Percentiles rank a stretch among this genome's conserved stretches.
These are phyloP conservation scores for Aphanomyces astaci DNA, from an alignment of 352 stramenopile species.

Conservation along the genomic window DNA sequence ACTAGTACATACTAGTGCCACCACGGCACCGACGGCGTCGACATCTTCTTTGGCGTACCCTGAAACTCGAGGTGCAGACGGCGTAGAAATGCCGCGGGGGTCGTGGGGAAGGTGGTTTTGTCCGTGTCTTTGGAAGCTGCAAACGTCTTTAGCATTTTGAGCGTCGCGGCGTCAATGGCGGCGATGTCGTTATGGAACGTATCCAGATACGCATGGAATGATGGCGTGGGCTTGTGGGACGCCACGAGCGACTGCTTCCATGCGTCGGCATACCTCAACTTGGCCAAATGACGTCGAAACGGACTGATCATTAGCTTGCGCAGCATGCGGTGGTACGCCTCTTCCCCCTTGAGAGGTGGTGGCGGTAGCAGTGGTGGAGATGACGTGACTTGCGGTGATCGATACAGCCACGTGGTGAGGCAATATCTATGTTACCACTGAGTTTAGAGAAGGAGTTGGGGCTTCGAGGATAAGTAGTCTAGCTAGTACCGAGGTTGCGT, in stretches of 20 bases:
- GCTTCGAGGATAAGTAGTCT: background rate
- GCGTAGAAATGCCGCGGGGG: background rate
- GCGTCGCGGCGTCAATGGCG: constrained; percentile 42
- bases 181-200: constrained; percentile 45
- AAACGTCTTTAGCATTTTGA: constrained; percentile 56
- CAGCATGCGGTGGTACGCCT: constrained; percentile 29
- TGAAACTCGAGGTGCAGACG: constrained; percentile 1
- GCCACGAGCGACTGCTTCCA: constrained; percentile 51
- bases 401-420: constrained; percentile 70
- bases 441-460: background rate
- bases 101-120: background rate
- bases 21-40: background rate
- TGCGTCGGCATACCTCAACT: constrained; percentile 44
- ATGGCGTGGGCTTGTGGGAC: constrained; percentile 42
- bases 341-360: no score
- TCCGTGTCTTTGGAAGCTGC: background rate
- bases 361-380: no score
- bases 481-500: constrained; percentile 28
- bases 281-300: constrained; percentile 57
- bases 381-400: constrained; percentile 20
- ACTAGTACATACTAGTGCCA: background rate
- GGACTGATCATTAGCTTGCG: constrained; percentile 46
- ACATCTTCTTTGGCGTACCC: no score
- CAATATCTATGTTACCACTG: constrained; percentile 29
- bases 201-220: constrained; percentile 54